Base-by-base conservation (phyloP, 192 early-diverging fungal genomes). In the Backusella tuberculispora region DNA sequence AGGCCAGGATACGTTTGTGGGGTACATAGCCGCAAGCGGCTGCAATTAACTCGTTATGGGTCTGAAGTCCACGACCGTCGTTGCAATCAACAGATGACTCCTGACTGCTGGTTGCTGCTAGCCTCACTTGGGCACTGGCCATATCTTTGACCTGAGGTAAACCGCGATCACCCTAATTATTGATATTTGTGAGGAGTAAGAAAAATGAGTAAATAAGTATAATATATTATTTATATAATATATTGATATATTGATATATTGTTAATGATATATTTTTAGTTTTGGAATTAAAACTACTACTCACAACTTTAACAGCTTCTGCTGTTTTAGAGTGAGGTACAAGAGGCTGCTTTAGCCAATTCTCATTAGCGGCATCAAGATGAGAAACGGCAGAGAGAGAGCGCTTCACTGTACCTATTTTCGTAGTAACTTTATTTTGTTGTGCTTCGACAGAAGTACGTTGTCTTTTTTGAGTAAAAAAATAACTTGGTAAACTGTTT, bases 351-450 rank as follows among this genome's bases (percentile, higher is more conserved):
- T 63, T 66, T 13, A 76, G 34, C 75, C 75, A 76, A 0, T 64
- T 34, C 64, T 71, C 56, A 42, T 69, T 69, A 21, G 63, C 75
- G 7, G 24, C 66, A 26, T 76, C 75, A 42, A 76, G 38, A 41
- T 40, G 45, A 65, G 69, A 60, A 4, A 56, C 34, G 3, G 50
- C 74, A 9, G 66, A 69, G 40, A 53, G 44, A 5, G 64, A 67
- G 19, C 73, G 43, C 19, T 63, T 75, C 19, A 68, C 47, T 6
- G 64, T 24, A 41, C 10, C 13, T 50, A 14, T 13, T 50, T 7
- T 50, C 19, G 19, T 46, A 14, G 4, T 46, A 0, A 12, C 10
- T 10, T 46, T 46, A 46, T 46, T 46, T 12, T 14, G 12, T 4
- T 46, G 10, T 14, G 45, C 4, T 10, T 4, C 4, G 45, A 9